phyloP scores from a whole-genome alignment of 768 basidiomycete genomes.

The Mycena epipterygia region DNA sequence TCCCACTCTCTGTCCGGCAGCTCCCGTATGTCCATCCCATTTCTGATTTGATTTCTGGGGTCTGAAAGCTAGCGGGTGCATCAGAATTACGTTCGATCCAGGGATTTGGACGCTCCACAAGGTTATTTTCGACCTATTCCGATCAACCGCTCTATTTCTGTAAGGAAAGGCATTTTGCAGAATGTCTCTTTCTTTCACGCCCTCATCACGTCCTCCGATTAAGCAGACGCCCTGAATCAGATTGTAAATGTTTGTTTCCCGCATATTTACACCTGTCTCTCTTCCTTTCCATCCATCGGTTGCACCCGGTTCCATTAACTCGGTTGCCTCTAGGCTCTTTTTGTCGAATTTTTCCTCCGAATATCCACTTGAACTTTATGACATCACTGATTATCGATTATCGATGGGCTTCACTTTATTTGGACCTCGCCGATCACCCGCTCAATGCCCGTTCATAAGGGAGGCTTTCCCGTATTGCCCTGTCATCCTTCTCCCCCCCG shows the following conservation, averaged over 20 bases:
- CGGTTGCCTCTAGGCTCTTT: too few relatives aligned
- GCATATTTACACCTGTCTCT: slow-evolving; percentile 1
- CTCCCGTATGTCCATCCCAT: slow-evolving; percentile 1
- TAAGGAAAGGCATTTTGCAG: neutral
- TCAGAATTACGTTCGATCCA: neutral
- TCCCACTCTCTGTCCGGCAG: neutral
- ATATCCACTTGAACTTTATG: too few relatives aligned
- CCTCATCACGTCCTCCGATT: neutral
- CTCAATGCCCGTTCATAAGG: slow-evolving; percentile 9
- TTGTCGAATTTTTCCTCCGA: too few relatives aligned
- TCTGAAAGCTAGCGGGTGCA: neutral
- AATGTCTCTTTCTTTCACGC: neutral
- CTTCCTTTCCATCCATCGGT: too few relatives aligned
- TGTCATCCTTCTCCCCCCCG: neutral
- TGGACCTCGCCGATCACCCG: too few relatives aligned
- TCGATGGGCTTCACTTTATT: slow-evolving; percentile 3
- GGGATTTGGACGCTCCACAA: neutral
- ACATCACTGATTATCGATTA: neutral
- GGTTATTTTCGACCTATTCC: neutral
- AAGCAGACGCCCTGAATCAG: too few relatives aligned
- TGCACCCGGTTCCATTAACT: too few relatives aligned
- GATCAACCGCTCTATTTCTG: neutral
- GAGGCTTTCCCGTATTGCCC: slow-evolving; percentile 2
- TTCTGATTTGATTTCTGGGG: neutral
- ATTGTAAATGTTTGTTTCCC: slow-evolving; percentile 15